These are phyloP conservation scores for Salix caprea DNA, from an alignment of 345 rosid genomes.

Conservation along the genomic window DNA sequence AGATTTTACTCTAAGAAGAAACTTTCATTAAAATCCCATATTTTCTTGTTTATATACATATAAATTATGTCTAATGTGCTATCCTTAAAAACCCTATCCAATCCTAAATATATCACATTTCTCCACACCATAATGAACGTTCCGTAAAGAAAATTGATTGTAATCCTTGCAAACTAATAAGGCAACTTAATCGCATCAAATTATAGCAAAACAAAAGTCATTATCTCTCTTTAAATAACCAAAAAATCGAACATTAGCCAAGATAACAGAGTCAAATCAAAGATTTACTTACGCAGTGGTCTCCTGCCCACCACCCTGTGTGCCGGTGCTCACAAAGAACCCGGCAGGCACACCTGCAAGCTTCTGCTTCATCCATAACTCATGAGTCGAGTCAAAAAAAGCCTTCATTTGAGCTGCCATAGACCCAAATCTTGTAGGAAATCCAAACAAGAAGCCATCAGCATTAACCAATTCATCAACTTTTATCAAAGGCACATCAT, in stretches of 20 bases:
- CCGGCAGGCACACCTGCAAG: conserved; percentile 32
- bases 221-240: background rate
- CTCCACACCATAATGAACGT: background rate
- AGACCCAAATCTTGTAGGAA: conserved; percentile 73
- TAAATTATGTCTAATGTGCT: background rate
- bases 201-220: background rate
- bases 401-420: conserved; percentile 90
- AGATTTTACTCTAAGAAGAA: background rate
- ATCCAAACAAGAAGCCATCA: conserved; percentile 66
- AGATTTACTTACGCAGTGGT: conserved; percentile 23
- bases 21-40: background rate
- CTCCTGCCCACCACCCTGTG: conserved; percentile 47
- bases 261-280: background rate
- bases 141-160: background rate
- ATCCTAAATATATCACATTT: background rate
- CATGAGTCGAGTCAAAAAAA: conserved; percentile 61
- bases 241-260: background rate
- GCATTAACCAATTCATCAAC: conserved; percentile 49
- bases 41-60: background rate
- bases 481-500: conserved; percentile 46
- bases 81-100: background rate
- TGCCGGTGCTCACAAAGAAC: conserved; percentile 65
- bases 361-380: conserved; percentile 50
- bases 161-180: background rate
- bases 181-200: background rate